Conservation (phyloP, 768 basidiomycete genomes). For the Cyclocybe cylindracea region DNA sequence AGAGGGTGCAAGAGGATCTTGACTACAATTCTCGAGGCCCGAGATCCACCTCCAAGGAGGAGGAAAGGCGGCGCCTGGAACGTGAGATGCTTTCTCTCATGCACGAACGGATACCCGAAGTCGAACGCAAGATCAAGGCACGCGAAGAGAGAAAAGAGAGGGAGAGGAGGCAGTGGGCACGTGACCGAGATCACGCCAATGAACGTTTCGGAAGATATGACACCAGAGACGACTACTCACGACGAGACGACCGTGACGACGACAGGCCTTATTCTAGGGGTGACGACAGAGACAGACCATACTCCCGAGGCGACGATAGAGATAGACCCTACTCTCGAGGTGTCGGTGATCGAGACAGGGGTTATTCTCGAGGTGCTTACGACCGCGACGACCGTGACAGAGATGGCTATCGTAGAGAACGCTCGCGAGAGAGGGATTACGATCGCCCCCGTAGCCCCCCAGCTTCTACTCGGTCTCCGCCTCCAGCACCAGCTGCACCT, state of each 20-base stretch:
- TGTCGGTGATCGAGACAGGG: conserved; percentile 14
- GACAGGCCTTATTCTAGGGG: conserved; percentile 28
- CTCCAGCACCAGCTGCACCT: conserved; percentile 53
- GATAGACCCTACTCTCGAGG: conserved; percentile 26
- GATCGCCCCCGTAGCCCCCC: conserved; percentile 51
- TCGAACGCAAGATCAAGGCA: conserved; percentile 82
- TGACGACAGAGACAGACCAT: conserved; percentile 53
- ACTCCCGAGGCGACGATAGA: conserved; percentile 46
- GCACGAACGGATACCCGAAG: conserved; percentile 90
- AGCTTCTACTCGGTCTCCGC: conserved; percentile 48
- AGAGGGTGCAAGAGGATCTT: conserved; percentile 87
- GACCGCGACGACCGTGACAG: conserved; percentile 36
- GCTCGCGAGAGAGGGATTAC: conserved; percentile 33
- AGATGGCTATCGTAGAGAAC: conserved; percentile 23
- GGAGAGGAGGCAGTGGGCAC: conserved; percentile 76
- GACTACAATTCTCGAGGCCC: conserved; percentile 84
- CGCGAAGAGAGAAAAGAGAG: conserved; percentile 74
- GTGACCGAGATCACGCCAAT: conserved; percentile 84
- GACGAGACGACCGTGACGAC: conserved; percentile 51
- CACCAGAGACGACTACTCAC: conserved; percentile 44
- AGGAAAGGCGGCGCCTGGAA: conserved; percentile 85
- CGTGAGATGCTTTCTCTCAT: conserved; percentile 81
- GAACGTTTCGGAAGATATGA: conserved; percentile 75
- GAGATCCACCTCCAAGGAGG: conserved; percentile 70
- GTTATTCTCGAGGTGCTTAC: conserved; percentile 19